These are phyloP conservation scores for Hebeloma cylindrosporum DNA, from an alignment of 768 basidiomycete species.

Conservation along the genomic window DNA sequence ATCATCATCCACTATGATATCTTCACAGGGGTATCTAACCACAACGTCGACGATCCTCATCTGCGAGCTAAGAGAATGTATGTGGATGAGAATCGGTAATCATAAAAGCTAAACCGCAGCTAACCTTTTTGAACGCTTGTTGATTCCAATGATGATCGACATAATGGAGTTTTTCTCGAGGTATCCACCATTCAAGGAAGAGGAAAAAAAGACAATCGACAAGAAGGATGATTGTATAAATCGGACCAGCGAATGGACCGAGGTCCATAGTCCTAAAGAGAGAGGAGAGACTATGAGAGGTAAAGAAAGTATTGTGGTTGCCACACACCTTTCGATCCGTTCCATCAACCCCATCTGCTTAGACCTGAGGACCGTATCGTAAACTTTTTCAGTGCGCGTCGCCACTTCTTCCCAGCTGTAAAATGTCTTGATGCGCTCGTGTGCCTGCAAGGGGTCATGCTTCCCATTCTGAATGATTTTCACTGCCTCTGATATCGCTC, in stretches of 20 bases:
- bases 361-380: slow-evolving; percentile 61
- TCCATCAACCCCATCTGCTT: slow-evolving; percentile 72
- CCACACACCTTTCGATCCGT: slow-evolving; percentile 65
- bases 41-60: too few relatives aligned
- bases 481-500: slow-evolving; percentile 82
- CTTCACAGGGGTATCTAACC: too few relatives aligned
- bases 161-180: slow-evolving; percentile 73
- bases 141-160: slow-evolving; percentile 66
- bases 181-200: slow-evolving; percentile 82
- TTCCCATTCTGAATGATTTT: slow-evolving; percentile 59
- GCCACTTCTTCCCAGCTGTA: slow-evolving; percentile 88
- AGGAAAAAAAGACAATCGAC: slow-evolving; percentile 89
- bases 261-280: slow-evolving; percentile 65
- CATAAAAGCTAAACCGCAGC: not conserved
- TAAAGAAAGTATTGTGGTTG: not conserved
- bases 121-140: slow-evolving; percentile 36
- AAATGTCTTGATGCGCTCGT: slow-evolving; percentile 75
- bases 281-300: not conserved
- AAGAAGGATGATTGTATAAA: slow-evolving; percentile 84
- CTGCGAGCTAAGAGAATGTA: too few relatives aligned
- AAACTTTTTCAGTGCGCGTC: slow-evolving; percentile 80
- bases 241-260: slow-evolving; percentile 81
- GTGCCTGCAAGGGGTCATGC: slow-evolving; percentile 76
- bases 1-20: too few relatives aligned
- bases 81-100: too few relatives aligned